These are phyloP conservation scores for Phytophthora parvispora DNA, from an alignment of 352 stramenopile genomes.

Conservation along the genomic window DNA sequence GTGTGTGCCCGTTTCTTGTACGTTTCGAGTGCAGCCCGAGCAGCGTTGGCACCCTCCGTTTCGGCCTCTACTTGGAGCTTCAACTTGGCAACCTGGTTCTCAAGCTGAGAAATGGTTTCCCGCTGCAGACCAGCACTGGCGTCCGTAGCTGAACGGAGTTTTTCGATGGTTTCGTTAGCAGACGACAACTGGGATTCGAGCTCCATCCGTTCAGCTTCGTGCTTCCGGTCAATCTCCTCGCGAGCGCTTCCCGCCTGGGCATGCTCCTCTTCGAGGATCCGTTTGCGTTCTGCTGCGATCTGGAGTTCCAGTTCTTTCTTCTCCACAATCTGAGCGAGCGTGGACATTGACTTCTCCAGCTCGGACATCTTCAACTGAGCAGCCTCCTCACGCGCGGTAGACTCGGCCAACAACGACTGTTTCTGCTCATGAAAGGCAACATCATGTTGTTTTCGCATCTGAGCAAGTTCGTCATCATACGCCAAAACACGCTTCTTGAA, in stretches of 20 bases:
- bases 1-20: slow-evolving; percentile 87
- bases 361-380: slow-evolving; percentile 26
- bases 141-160: slow-evolving; percentile 33
- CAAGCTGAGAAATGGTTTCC: slow-evolving; percentile 28
- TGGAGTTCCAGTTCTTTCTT: slow-evolving; percentile 36
- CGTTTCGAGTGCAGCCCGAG: slow-evolving; percentile 67
- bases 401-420: slow-evolving; percentile 19
- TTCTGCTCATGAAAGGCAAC: slow-evolving; percentile 31
- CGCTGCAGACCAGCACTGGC: slow-evolving; percentile 24
- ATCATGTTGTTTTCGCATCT: slow-evolving; percentile 22
- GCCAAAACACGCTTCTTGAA: slow-evolving; percentile 35
- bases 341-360: slow-evolving; percentile 29
- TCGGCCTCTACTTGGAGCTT: slow-evolving; percentile 55
- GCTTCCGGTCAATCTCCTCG: slow-evolving; percentile 20
- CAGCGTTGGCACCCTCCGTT: slow-evolving; percentile 58
- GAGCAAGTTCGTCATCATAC: slow-evolving; percentile 39
- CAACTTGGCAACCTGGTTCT: slow-evolving; percentile 37
- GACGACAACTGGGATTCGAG: slow-evolving; percentile 37
- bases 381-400: slow-evolving; percentile 20
- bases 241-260: slow-evolving; percentile 18
- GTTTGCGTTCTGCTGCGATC: slow-evolving; percentile 7
- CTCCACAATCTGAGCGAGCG: slow-evolving; percentile 26
- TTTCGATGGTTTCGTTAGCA: slow-evolving; percentile 45
- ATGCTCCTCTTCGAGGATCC: slow-evolving; percentile 21
- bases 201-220: slow-evolving; percentile 31